Evolutionary conservation across 129 eudicot species (phyloP), one percentile per base, ranked within the genome.

Genomic region (Gnaphalium uliginosum): DNA sequence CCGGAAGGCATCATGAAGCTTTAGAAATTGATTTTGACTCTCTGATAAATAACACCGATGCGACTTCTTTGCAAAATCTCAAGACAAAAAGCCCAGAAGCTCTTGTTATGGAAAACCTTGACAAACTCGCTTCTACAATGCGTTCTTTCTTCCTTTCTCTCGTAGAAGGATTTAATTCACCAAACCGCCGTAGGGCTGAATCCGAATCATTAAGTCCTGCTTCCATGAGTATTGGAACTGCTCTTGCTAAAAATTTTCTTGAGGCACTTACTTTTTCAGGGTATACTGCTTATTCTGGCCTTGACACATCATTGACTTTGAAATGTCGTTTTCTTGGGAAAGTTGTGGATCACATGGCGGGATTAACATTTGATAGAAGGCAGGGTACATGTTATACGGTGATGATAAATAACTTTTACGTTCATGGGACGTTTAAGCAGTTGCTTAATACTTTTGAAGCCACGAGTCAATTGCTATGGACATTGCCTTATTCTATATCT

Each of bases 261-360:
- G 89, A 89, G 69, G 89, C 92, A 29, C 81, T 89, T 75, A 27
- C 33, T 60, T 60, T 60, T 60, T 60, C 66, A 60, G 89, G 87
- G 53, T 71, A 89, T 72, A 41, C 87, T 15, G 62, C 76, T 61
- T 72, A 81, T 8, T 32, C 84, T 62, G 85, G 76, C 63, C 57
- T 64, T 46, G 86, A 88, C 51, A 65, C 77, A n/a, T 70, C 89
- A 61, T 56, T 80, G 51, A 74, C 92, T 4, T 89, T 89, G 24
- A 89, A 89, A 83, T 89, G 96, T 78, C 85, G 88, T 6, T 89
- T 87, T 87, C 89, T 89, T 67, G 96, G 96, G 25, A 87, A 83
- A 78, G 96, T 89, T 59, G 90, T 87, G 69, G 88, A 83, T 61
- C 89, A 85, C 73, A 89, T 89, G 85, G 69, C 46, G 53, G 85